Conservation (phyloP, 495 filamentous ascomycete species). For the Aspergillus avenaceus region DNA sequence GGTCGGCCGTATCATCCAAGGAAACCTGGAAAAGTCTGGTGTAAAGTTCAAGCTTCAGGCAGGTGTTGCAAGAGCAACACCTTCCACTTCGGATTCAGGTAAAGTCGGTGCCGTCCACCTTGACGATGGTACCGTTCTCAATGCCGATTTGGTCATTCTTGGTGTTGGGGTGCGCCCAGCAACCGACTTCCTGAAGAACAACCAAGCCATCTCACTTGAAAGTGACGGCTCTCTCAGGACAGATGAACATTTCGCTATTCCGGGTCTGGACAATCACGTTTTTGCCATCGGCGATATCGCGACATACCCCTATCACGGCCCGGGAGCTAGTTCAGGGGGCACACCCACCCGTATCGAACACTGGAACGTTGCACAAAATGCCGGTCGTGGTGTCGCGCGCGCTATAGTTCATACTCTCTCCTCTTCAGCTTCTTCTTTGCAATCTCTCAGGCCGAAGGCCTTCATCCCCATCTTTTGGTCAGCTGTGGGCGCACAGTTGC, state of each 20-base stretch:
- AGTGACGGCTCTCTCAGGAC: slow-evolving; percentile 77
- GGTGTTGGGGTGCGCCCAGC: slow-evolving; percentile 86
- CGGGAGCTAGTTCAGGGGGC: slow-evolving; percentile 58
- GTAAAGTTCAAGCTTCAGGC: slow-evolving; percentile 83
- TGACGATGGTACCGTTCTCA: slow-evolving; percentile 80
- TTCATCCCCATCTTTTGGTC: slow-evolving; percentile 98
- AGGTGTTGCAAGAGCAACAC: slow-evolving; percentile 72
- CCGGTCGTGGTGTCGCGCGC: slow-evolving; percentile 70
- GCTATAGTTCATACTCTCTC: slow-evolving; percentile 59
- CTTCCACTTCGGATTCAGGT: slow-evolving; percentile 57
- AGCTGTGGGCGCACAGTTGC: slow-evolving; percentile 79
- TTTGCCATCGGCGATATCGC: slow-evolving; percentile 96
- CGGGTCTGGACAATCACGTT: slow-evolving; percentile 64
- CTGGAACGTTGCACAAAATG: slow-evolving; percentile 96
- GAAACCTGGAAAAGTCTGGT: slow-evolving; percentile 73
- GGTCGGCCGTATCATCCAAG: slow-evolving; percentile 77
- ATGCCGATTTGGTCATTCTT: slow-evolving; percentile 85
- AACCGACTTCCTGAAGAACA: slow-evolving; percentile 79
- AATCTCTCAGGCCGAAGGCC: slow-evolving; percentile 52
- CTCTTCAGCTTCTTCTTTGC: slow-evolving; percentile 8
- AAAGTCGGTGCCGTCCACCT: slow-evolving; percentile 77
- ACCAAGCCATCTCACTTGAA: slow-evolving; percentile 60
- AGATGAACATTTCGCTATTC: slow-evolving; percentile 71
- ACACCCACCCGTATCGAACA: slow-evolving; percentile 78
- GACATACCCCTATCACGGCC: slow-evolving; percentile 89